Base-by-base conservation (phyloP, 2,329 filamentous ascomycete genomes). In the Ilyonectria destructans region DNA sequence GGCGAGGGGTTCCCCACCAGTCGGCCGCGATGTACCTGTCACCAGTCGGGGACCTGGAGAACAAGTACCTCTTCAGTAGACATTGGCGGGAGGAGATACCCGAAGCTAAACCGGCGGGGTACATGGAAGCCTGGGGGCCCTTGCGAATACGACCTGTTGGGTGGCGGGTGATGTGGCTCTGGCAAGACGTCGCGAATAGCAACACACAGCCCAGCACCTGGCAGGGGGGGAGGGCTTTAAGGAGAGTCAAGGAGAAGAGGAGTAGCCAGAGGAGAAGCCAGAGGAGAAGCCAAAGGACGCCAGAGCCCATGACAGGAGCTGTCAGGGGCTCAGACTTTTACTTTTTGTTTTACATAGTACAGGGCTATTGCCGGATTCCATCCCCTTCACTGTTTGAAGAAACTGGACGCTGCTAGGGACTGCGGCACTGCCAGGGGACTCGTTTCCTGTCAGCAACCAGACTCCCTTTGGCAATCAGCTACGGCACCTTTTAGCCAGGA, bases 1-100 rank as follows among this genome's bases (percentile, higher is more conserved):
- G 73, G 65, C 59, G 65, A 70, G 55, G 67, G 62, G 68, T 40
- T 63, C 63, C 65, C 60, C 48, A 63, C 61, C 46, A 45, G 56
- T 43, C 21, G 40, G 57, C 19, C 40, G 37, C 49, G 33, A 69
- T 61, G 67, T 70, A 71, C 64, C 56, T 54, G 31, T 46, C 33
- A 19, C 40, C n/a, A n/a, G 33, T 60, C 51, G 56, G 61, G 57
- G 48, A 58, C 63, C 46, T 51, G 29, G 35, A 55, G 26, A 48
- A 56, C n/a, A 63, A 31, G 68, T 71, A 67, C 33, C 29, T 4
- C 23, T 26, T 17, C n/a, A 19, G 48, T n/a, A 33, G 58, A 35
- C 65, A 55, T 65, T 59, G 45, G 56, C 40, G 3, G 31, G 55
- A 17, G 10, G 12, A 52, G 35, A 35, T 70, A 74, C 69, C 29